A percentile compares a stretch with the other conserved stretches of the same genome.
Evolutionary conservation across 208 protist genomes (phyloP).

Genomic region (Porcisia deanei): DNA sequence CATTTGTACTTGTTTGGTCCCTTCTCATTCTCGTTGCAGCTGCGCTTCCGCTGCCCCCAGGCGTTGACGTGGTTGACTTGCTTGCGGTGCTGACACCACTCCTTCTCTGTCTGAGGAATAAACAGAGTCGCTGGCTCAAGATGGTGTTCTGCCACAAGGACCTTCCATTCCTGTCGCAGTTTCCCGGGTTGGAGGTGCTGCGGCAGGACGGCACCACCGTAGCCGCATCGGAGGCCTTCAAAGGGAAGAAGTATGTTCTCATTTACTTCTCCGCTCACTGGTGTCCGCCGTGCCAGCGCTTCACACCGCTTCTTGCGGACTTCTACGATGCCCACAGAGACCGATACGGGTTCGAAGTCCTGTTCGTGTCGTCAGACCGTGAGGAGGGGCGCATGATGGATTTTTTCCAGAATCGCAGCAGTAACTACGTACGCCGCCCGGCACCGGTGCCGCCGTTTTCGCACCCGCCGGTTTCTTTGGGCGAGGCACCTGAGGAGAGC

Average conservation of each 20-base stretch:
- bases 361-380: slow-evolving; percentile 69
- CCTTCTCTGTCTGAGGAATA: background rate
- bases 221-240: slow-evolving; percentile 29
- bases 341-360: slow-evolving; percentile 52
- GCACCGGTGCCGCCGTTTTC: background rate
- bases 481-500: background rate
- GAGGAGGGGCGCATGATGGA: slow-evolving; percentile 60
- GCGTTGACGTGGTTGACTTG: too few relatives aligned
- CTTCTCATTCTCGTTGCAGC: too few relatives aligned
- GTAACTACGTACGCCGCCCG: slow-evolving; percentile 36
- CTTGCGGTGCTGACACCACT: too few relatives aligned
- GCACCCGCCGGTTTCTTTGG: background rate
- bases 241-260: slow-evolving; percentile 52
- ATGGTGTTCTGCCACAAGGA: slow-evolving; percentile 18
- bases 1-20: too few relatives aligned
- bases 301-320: slow-evolving; percentile 72
- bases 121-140: background rate
- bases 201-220: slow-evolving; percentile 42
- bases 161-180: slow-evolving; percentile 28
- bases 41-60: too few relatives aligned
- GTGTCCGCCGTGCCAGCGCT: slow-evolving; percentile 77
- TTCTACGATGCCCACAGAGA: slow-evolving; percentile 55
- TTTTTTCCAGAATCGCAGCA: slow-evolving; percentile 58
- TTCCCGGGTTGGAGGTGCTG: slow-evolving; percentile 31
- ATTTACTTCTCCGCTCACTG: slow-evolving; percentile 89